Percentiles rank a stretch among this genome's conserved stretches.
Evolutionary conservation across 345 rosid species (phyloP).

Genomic region (Stellera chamaejasme): DNA sequence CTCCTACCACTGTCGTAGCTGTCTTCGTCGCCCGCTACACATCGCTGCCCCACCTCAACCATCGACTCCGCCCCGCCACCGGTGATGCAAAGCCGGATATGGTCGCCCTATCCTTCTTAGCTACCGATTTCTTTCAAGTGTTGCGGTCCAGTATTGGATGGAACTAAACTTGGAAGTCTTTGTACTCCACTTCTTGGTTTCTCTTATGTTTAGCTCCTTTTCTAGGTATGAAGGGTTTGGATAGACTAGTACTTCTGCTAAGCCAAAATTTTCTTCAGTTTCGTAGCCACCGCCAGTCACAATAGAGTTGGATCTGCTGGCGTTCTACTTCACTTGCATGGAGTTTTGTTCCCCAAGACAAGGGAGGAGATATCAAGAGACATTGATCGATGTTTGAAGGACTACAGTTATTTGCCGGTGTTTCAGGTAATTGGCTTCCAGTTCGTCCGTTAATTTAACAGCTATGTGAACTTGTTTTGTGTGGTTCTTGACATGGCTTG

Average conservation of each 20-base stretch:
- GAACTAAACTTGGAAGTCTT: neutral
- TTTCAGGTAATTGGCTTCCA: constrained; percentile 29
- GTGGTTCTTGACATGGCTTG: constrained; percentile 36
- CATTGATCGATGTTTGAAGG: constrained; percentile 30
- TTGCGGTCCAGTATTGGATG: neutral
- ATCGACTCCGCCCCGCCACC: too few species aligned
- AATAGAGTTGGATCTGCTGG: constrained; percentile 21
- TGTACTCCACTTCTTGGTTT: neutral
- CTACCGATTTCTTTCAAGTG: neutral
- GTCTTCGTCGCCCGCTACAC: neutral
- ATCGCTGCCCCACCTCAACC: neutral
- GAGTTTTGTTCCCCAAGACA: constrained; percentile 26
- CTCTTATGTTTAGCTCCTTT: neutral
- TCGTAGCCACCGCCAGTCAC: constrained; percentile 27
- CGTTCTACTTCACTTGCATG: constrained; percentile 32
- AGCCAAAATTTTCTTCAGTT: constrained; percentile 26
- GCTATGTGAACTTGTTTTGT: constrained; percentile 32
- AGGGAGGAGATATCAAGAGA: constrained; percentile 24
- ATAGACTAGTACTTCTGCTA: constrained; percentile 15
- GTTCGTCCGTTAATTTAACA: constrained; percentile 31
- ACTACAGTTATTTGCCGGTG: constrained; percentile 22
- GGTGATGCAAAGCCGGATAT: too few species aligned
- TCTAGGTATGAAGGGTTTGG: constrained; percentile 32
- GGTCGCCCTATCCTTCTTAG: too few species aligned
- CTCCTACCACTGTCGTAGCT: neutral